These are phyloP conservation scores for Phytopythium boreale DNA, from an alignment of 352 stramenopile genomes.

Conservation along the genomic window DNA sequence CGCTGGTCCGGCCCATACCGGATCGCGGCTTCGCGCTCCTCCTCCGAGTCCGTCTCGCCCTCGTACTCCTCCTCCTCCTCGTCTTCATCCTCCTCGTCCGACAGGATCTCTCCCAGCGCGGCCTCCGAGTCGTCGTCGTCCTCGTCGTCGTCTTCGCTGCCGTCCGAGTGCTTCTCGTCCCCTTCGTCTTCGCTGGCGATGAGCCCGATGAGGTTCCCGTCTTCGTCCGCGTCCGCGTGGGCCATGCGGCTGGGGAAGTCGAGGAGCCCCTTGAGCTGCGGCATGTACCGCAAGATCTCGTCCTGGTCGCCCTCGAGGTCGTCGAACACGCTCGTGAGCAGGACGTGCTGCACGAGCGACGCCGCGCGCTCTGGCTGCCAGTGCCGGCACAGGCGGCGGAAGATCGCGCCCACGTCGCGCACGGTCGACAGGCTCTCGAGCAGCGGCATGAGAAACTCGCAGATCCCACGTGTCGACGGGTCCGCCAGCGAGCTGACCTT, in stretches of 20 bases:
- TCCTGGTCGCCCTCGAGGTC: slow-evolving; percentile 82
- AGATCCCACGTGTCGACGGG: slow-evolving; percentile 46
- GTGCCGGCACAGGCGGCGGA: slow-evolving; percentile 55
- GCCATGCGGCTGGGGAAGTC: slow-evolving; percentile 81
- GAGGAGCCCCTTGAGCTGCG: slow-evolving; percentile 47
- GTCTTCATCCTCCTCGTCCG: slow-evolving; percentile 52
- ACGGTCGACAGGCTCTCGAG: slow-evolving; percentile 75
- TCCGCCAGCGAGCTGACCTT: slow-evolving; percentile 24
- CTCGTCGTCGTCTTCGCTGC: slow-evolving; percentile 36
- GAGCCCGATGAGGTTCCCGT: slow-evolving; percentile 75
- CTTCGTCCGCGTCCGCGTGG: slow-evolving; percentile 78
- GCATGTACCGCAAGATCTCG: slow-evolving; percentile 61
- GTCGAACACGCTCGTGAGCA: slow-evolving; percentile 76
- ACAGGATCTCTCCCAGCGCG: slow-evolving; percentile 21
- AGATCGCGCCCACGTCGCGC: slow-evolving; percentile 55
- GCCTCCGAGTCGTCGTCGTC: slow-evolving; percentile 10
- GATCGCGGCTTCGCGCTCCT: slow-evolving; percentile 36
- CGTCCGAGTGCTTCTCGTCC: slow-evolving; percentile 34
- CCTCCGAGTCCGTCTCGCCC: slow-evolving; percentile 66
- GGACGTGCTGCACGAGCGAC: slow-evolving; percentile 65
- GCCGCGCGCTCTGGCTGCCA: slow-evolving; percentile 63
- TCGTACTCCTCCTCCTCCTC: slow-evolving; percentile 45
- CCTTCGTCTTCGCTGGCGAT: slow-evolving; percentile 65
- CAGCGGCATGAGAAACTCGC: slow-evolving; percentile 62
- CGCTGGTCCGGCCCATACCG: slow-evolving; percentile 17